Conservation (phyloP, 2,329 filamentous ascomycete genomes). For the Fusarium fujikuroi region DNA sequence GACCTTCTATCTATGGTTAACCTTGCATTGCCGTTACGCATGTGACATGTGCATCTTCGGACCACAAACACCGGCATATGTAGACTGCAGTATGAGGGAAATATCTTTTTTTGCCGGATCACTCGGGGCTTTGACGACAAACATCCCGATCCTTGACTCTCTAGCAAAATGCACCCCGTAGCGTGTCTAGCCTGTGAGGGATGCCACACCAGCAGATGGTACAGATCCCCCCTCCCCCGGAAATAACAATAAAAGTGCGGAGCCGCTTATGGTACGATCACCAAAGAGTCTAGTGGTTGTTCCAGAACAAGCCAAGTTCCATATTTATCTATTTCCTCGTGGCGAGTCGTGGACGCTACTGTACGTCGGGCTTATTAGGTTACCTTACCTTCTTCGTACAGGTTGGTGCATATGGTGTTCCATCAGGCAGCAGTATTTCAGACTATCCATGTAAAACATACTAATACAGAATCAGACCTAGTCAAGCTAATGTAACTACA, state of each 20-base stretch:
- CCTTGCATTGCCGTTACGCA: slow-evolving; percentile 2
- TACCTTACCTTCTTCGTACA: neutral
- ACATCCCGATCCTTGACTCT: slow-evolving; percentile 6
- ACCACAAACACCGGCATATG: slow-evolving; percentile 9
- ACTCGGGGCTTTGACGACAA: slow-evolving; percentile 2
- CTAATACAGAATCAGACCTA: slow-evolving; percentile 19
- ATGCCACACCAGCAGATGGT: neutral
- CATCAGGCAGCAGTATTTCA: slow-evolving; percentile 32
- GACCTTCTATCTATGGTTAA: slow-evolving; percentile 30
- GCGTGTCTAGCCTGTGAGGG: neutral
- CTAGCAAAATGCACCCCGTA: no score
- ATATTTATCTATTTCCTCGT: neutral
- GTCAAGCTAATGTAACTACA: neutral
- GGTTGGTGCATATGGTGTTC: neutral
- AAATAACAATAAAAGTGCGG: slow-evolving; percentile 22
- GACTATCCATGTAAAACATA: slow-evolving; percentile 15
- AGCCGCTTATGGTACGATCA: slow-evolving; percentile 26
- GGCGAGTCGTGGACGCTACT: neutral
- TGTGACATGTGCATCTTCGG: slow-evolving; percentile 8
- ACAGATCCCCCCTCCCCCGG: neutral
- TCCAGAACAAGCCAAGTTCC: slow-evolving; percentile 16
- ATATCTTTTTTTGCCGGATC: slow-evolving; percentile 5
- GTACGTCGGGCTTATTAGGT: slow-evolving; percentile 14
- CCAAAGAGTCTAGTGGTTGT: neutral
- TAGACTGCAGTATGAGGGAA: neutral